These are phyloP conservation scores for Trichoderma endophyticum DNA, from an alignment of 2,329 filamentous ascomycete genomes.

Conservation along the genomic window DNA sequence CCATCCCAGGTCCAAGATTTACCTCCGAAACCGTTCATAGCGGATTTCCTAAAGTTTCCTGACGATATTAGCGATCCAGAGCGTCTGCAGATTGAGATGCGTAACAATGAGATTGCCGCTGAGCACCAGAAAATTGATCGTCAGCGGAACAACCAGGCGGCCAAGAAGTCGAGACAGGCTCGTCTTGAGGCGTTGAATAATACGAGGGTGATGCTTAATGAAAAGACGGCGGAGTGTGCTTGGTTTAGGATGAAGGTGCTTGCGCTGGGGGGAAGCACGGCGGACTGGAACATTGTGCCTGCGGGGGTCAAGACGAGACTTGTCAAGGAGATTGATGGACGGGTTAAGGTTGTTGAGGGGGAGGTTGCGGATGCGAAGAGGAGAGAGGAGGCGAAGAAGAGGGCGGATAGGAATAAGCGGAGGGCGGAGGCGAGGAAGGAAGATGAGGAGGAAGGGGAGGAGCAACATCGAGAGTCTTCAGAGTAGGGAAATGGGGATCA, in stretches of 20 bases:
- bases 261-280: conserved; percentile 24
- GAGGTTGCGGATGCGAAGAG: conserved; percentile 22
- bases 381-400: conserved; percentile 24
- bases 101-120: conserved; percentile 30
- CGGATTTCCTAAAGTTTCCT: conserved; percentile 23
- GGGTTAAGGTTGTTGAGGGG: conserved; percentile 22
- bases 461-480: not conserved
- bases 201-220: conserved; percentile 25
- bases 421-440: not conserved
- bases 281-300: conserved; percentile 25
- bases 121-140: conserved; percentile 28
- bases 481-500: not conserved
- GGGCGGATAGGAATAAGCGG: conserved; percentile 19
- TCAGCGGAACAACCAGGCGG: conserved; percentile 38
- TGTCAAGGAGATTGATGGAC: conserved; percentile 20
- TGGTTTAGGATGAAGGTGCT: conserved; percentile 31
- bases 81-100: conserved; percentile 19
- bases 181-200: conserved; percentile 29
- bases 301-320: conserved; percentile 23
- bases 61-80: conserved; percentile 18
- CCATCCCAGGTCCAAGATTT: conserved; percentile 26
- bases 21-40: conserved; percentile 27
- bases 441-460: not conserved
- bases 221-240: conserved; percentile 25
- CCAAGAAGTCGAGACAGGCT: conserved; percentile 35